A percentile compares a stretch with the other conserved stretches of the same genome.
These are phyloP conservation scores for Aphanomyces stellatus DNA, from an alignment of 352 stramenopile genomes.

Conservation along the genomic window DNA sequence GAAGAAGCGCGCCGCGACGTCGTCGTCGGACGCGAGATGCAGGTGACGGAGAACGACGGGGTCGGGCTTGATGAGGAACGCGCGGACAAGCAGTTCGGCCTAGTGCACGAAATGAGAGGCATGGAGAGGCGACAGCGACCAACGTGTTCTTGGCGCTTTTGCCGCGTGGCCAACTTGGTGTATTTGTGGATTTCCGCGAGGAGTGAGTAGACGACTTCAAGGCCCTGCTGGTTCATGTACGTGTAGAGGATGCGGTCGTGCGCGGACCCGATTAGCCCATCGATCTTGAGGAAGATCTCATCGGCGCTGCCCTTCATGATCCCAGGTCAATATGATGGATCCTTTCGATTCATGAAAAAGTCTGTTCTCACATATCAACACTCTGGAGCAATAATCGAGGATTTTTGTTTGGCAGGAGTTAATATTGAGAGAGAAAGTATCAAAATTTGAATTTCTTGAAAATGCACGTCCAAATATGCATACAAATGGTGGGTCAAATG, in stretches of 20 bases:
- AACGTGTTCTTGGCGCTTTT: constrained; percentile 10
- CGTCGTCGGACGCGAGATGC: neutral
- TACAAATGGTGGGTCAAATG: no score
- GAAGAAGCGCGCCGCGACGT: constrained; percentile 20
- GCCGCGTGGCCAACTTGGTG: neutral
- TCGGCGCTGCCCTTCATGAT: no score
- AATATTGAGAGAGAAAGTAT: no score
- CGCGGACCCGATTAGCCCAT: constrained; percentile 12
- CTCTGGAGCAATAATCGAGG: no score
- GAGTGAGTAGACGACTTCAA: constrained; percentile 6
- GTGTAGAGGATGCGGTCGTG: constrained; percentile 20
- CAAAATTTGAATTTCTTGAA: no score
- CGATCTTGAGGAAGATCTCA: neutral
- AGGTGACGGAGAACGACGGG: neutral
- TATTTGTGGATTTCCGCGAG: constrained; percentile 18
- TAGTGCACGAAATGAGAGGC: neutral
- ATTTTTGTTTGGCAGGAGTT: no score
- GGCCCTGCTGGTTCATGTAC: constrained; percentile 8
- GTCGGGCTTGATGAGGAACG: constrained; percentile 9
- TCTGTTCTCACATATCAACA: no score
- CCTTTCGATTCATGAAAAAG: no score
- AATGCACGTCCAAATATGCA: no score
- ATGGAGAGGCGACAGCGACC: neutral
- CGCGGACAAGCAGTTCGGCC: constrained; percentile 15
- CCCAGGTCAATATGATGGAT: no score